Evolutionary conservation across 805 yeast genomes (phyloP), one percentile per base, ranked within the genome.

Genomic region (Myxozyma monticola): DNA sequence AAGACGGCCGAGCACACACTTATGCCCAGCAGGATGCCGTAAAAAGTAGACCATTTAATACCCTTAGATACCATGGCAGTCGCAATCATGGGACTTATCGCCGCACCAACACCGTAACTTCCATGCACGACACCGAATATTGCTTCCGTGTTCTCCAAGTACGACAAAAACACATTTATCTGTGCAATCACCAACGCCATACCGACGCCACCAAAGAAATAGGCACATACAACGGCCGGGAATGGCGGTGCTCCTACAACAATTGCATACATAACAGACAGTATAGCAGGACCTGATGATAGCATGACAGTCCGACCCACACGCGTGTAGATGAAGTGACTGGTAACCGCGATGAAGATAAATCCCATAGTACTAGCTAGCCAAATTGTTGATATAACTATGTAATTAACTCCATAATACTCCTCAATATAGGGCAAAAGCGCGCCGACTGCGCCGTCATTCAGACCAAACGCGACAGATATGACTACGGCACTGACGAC

Each of bases 61-160:
- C 79, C 80, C 0, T 62, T 55, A 38, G 73, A 69, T n/a, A 78
- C 73, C 74, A 82, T 71, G 1, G 74, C 67, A 0, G 87, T 78
- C 2, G 84, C 81, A 26, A 81, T 63, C 15, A 85, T 74, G 1
- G 93, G 90, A 1, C 88, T 76, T 0, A 81, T 57, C 40, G 85
- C 80, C 0, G 88, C 86, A 1, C 90, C 88, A 2, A 79, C 59
- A 0, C 93, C 93, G 65, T 84, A 85, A 10, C 72, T 62, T 0
- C 87, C 90, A 68, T 85, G 91, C 49, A 78, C 70, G 24, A 73
- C 66, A 1, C 90, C 86, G 66, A 84, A 72, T 52, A 78, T 72
- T 48, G 75, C 77, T 37, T 84, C 79, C 42, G 79, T 74, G 49
- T 80, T 78, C 18, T 73, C 72, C 29, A 82, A 67, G 49, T 40